Conservation (phyloP, 768 basidiomycete genomes). For the Leccinum subtestaceum region DNA sequence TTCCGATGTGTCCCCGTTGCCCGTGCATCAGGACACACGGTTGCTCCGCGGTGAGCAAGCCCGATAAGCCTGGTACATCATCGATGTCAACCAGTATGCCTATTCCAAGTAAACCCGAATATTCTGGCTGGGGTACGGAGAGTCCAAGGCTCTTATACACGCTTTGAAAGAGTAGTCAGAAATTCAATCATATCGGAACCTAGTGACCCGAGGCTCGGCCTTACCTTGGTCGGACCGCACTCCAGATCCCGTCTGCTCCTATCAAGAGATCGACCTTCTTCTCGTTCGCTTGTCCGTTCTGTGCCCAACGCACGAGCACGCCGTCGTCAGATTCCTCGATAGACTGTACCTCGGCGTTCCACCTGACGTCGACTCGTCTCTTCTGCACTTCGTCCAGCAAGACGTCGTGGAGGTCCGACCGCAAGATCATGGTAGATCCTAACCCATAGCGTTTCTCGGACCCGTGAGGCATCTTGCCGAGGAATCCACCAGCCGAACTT, state of each 20-base stretch:
- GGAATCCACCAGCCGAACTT: constrained; percentile 19
- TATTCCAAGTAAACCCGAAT: constrained; percentile 29
- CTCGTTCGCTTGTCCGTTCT: constrained; percentile 18
- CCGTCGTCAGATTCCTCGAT: constrained; percentile 24
- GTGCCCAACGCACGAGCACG: constrained; percentile 27
- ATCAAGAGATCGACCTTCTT: constrained; percentile 31
- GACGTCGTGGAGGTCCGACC: constrained; percentile 33
- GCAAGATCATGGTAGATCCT: constrained; percentile 25
- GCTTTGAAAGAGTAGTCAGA: constrained; percentile 13
- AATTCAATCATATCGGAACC: background rate
- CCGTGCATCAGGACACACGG: constrained; percentile 32
- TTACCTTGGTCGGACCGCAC: constrained; percentile 26
- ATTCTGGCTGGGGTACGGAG: constrained; percentile 22
- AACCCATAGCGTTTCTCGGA: constrained; percentile 27
- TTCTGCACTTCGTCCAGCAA: constrained; percentile 29
- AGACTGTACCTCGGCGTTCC: constrained; percentile 25
- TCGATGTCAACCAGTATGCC: constrained; percentile 19
- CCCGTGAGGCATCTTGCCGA: constrained; percentile 28
- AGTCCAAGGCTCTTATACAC: constrained; percentile 23
- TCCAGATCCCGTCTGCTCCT: constrained; percentile 34
- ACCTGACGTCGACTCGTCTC: constrained; percentile 15
- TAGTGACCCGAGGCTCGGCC: background rate
- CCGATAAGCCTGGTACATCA: constrained; percentile 21
- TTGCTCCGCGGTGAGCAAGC: constrained; percentile 17
- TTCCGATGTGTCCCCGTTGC: constrained; percentile 27